These are phyloP conservation scores for Xerocomus spinulosus DNA, from an alignment of 768 basidiomycete species.

Conservation along the genomic window DNA sequence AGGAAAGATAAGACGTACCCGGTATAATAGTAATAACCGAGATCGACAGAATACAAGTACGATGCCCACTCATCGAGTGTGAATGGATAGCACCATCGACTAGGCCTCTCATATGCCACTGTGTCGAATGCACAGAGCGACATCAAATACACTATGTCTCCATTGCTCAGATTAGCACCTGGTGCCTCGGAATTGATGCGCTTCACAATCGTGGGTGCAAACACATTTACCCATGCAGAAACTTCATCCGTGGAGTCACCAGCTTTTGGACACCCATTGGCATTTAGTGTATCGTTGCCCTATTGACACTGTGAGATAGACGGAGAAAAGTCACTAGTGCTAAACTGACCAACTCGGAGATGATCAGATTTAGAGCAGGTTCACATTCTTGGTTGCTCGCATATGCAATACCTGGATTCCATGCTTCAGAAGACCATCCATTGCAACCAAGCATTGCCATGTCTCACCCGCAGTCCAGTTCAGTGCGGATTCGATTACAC, in stretches of 20 bases:
- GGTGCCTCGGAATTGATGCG: conserved; percentile 58
- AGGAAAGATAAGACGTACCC: conserved; percentile 38
- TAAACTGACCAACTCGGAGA: conserved; percentile 43
- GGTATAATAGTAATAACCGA: conserved; percentile 71
- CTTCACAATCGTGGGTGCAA: conserved; percentile 47
- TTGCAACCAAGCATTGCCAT: not conserved
- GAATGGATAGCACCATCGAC: conserved; percentile 70
- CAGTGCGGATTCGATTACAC: conserved; percentile 59
- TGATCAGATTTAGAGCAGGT: not conserved
- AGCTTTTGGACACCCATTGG: conserved; percentile 57
- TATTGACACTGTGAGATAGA: conserved; percentile 13
- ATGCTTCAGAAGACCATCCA: not conserved
- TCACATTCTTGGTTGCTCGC: conserved; percentile 43
- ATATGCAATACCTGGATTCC: conserved; percentile 37
- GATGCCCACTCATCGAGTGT: conserved; percentile 50
- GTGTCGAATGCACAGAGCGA: conserved; percentile 75
- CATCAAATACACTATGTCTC: conserved; percentile 57
- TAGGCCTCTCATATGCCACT: conserved; percentile 41
- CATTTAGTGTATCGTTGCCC: conserved; percentile 63
- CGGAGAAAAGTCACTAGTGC: not conserved
- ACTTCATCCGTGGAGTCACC: conserved; percentile 41
- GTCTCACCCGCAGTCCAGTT: conserved; percentile 61
- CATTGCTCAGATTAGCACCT: conserved; percentile 51
- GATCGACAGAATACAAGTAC: conserved; percentile 63
- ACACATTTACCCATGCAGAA: conserved; percentile 47